Evolutionary conservation across 768 basidiomycete species (phyloP), one percentile per base, ranked within the genome.

Genomic region (Tephrocybe rancida): DNA sequence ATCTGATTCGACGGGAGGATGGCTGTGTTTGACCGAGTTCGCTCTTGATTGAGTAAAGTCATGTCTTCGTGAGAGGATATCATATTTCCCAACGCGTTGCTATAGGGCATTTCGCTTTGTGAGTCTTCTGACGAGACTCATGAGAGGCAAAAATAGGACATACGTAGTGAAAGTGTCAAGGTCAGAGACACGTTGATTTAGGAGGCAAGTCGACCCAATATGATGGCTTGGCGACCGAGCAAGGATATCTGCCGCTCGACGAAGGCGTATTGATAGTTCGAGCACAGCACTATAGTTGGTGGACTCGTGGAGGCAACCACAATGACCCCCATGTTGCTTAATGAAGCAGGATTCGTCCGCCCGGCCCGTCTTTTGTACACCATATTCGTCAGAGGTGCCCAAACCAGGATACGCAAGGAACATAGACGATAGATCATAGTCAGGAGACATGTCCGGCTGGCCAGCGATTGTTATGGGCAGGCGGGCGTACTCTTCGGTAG

Each of bases 241-340:
- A 35, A 88, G 76, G 34, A 80, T 69, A 48, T 83, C 75, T 10
- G 81, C 77, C 10, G 83, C 84, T 59, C 78, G 83, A 21, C 85
- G 76, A 19, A 88, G 75, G 46, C 83, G 75, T 26, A 86, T 69
- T 2, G 85, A 87, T n/a, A 88, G 70, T 59, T 88, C 85, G 10
- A 87, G 75, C 19, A 85, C 71, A n/a, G 76, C 78, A 50, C 71
- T 80, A 61, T 88, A 87, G 59, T 70, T 79, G 18, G 72, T 60
- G 8, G 74, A 60, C 54, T 87, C 85, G 48, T 77, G 72, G 24
- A 87, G 70, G 61, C 86, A 88, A 4, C 78, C 81, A 56, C 86
- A 87, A 47, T 83, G 79, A 14, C 70, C 71, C 13, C 54, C 57
- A 26, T 57, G 55, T 16, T 66, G 62, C 53, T 69, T 71, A n/a